Evolutionary conservation across 805 yeast species (phyloP).

Genomic region (Sungouiozyma intestinalis): DNA sequence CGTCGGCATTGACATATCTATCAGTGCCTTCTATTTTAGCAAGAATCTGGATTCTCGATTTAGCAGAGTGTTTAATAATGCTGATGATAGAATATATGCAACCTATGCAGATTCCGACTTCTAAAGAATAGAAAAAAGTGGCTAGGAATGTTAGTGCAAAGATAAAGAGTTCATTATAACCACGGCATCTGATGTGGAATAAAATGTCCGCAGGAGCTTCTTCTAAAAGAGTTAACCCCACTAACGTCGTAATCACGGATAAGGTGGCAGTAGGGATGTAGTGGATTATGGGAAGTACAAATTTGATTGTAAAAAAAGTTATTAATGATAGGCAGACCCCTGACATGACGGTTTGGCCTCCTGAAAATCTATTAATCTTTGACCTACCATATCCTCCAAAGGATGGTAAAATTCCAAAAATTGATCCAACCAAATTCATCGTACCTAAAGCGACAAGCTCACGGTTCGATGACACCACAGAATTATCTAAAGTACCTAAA

Average conservation of each 20-base stretch:
- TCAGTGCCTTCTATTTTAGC: constrained; percentile 56
- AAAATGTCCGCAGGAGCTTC: constrained; percentile 73
- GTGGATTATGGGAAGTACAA: constrained; percentile 51
- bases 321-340: constrained; percentile 74
- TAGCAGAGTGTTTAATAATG: constrained; percentile 69
- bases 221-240: constrained; percentile 66
- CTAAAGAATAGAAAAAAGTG: constrained; percentile 68
- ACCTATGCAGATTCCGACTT: constrained; percentile 85
- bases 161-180: constrained; percentile 67
- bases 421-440: constrained; percentile 53
- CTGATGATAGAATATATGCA: constrained; percentile 68
- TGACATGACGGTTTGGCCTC: constrained; percentile 78
- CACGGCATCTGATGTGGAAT: constrained; percentile 64
- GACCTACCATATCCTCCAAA: constrained; percentile 96
- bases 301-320: constrained; percentile 55
- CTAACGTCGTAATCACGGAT: constrained; percentile 68
- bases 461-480: constrained; percentile 66
- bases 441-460: constrained; percentile 85
- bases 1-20: constrained; percentile 64
- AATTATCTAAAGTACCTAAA: constrained; percentile 60
- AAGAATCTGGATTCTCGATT: constrained; percentile 74
- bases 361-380: constrained; percentile 76
- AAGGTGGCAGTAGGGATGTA: constrained; percentile 71
- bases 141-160: constrained; percentile 52
- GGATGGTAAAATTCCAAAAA: constrained; percentile 66